Percentiles rank a stretch among this genome's conserved stretches.
phyloP scores from a whole-genome alignment of 2,329 filamentous ascomycete genomes.

The Fusarium drepaniforme region DNA sequence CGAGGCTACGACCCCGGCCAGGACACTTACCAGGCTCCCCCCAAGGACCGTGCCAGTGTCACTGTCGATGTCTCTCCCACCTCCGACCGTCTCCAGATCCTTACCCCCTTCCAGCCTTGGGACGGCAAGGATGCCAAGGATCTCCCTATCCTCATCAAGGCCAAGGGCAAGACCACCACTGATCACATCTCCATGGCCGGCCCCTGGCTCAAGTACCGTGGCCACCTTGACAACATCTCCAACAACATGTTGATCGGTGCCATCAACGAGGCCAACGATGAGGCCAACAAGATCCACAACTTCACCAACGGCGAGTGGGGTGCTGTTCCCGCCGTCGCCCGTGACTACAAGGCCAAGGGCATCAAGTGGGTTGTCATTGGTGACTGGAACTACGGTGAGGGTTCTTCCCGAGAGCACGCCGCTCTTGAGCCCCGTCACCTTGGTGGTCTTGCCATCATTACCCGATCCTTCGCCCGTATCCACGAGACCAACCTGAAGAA shows the following conservation, averaged over 20 bases:
- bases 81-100: constrained; percentile 94
- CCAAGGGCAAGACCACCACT: constrained; percentile 97
- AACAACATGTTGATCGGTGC: constrained; percentile 99
- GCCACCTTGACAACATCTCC: constrained; percentile 98
- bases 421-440: constrained; percentile 98
- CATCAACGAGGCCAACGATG: constrained; percentile 93
- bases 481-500: constrained; percentile 99
- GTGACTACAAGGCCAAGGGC: constrained; percentile 98
- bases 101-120: constrained; percentile 89
- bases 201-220: constrained; percentile 99
- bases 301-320: constrained; percentile 84
- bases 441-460: constrained; percentile 96
- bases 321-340: constrained; percentile 91
- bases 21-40: constrained; percentile 97
- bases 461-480: constrained; percentile 96
- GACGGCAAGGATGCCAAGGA: constrained; percentile 89
- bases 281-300: constrained; percentile 99
- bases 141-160: constrained; percentile 95
- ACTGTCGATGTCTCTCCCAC: constrained; percentile 86
- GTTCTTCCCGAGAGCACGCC: constrained; percentile 96
- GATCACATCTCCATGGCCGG: constrained; percentile 98
- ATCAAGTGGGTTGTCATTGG: constrained; percentile 97
- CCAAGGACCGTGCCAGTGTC: constrained; percentile 79
- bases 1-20: constrained; percentile 90
- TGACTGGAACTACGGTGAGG: constrained; percentile 99